Evolutionary conservation across 2,329 filamentous ascomycete genomes (phyloP), one percentile per base, ranked within the genome.

Genomic region (Colletotrichum melonis): DNA sequence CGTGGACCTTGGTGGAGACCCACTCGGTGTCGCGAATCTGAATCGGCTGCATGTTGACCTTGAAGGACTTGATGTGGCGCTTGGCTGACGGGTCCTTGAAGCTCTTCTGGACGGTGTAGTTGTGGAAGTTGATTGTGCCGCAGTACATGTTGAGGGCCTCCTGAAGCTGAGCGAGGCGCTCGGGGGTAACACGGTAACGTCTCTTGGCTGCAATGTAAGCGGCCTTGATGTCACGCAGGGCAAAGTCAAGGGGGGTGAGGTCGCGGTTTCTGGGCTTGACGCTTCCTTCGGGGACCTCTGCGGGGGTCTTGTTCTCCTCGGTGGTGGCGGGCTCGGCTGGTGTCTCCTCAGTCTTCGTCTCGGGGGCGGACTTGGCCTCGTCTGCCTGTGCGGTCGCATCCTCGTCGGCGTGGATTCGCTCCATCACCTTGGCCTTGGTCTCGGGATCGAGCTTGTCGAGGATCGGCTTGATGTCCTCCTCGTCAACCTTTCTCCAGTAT

Each of bases 1-100:
- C 97, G 83, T 99, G 97, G 28, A 99, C 95, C 81, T 97, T 98
- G 76, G 98, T 88, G 56, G 93, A 97, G 5, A 99, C 88, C 97
- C 97, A 99, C 86, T 99, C 94, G 1, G 95, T 98, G 80, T 96
- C 92, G 81, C 94, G 91, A 82, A 97, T 97, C 79, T 95, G 91
- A 79, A 98, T 92, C 1, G 95, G 95, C 64, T 89, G 86, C 3
- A 86, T 85, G 81, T 95, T 93, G 71, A 95, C 92, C 49, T 92
- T 87, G 86, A 99, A 99, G 2, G 94, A 97, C 81, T 95, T 97
- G 86, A 99, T 99, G 80, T 94, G 92, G 6, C 97, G 92, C 83
- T 96, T 97, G 14, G 95, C 92, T 0, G 95, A 97, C 0, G 95
- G 90, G 80, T 99, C 97, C 49, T 86, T 89, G 84, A 89, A 92